Evolutionary conservation across 805 yeast species (phyloP), one percentile per base, ranked within the genome.

Genomic region (Kurtzmaniella cleridarum): DNA sequence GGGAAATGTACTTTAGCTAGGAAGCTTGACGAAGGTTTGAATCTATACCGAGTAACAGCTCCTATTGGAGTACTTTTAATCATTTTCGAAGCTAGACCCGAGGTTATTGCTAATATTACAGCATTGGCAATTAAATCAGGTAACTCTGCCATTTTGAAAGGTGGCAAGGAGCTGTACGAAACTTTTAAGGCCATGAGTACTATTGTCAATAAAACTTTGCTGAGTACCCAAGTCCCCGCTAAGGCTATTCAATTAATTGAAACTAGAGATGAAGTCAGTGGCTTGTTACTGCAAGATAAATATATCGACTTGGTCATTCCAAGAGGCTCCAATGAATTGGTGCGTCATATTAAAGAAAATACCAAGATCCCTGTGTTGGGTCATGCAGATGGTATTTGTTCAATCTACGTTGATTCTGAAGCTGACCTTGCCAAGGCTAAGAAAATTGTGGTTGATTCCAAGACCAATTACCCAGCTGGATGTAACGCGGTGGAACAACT

Each of bases 381-480:
- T 41, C 99, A 93, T 60, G 98, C 99, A 7, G 98, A 93, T 62
- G 99, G 99, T 34, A 83, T 91, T 44, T 93, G 98, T 63, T 81
- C 97, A 2, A 77, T 91, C 6, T 93, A 78, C 53, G 71, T 91
- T 18, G 95, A 90, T 58, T 76, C 74, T 41, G 78, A 75, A 36
- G 93, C 93, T 5, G 91, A 89, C 52, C 45, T 85, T 10, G 75
- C 60, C 11, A 89, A 86, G 77, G 95, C 97, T 0, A 69, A 75
- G 27, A 76, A 78, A 41, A 78, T 93, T 24, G 71, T 79, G 4
- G 76, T 87, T 20, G 99, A 93, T 61, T 76, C 96, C 3, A 93
- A 93, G 63, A 88, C 96, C 0, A 90, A 89, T 60, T 93, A 93
- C 58, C 97, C 98, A 35, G 98, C 98, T 10, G 99, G 96, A n/a